phyloP scores from a whole-genome alignment of 306 rosid species.

The Acacia confusa region DNA sequence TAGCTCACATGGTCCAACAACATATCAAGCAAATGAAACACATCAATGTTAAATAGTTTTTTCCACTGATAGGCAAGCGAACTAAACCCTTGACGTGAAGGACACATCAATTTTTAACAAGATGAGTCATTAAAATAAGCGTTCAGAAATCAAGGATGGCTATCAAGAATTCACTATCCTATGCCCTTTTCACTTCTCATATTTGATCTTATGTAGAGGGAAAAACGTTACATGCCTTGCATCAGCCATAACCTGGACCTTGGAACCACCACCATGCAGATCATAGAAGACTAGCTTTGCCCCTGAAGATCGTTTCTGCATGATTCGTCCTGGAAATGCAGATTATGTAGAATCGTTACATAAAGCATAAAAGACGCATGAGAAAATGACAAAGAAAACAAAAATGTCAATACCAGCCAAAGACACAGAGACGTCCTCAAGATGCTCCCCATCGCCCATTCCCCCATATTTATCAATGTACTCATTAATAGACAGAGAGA shows the following conservation, averaged over 20 bases:
- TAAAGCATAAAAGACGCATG: not conserved
- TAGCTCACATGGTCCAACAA: slow-evolving; percentile 9
- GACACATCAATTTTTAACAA: not conserved
- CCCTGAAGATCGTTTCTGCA: slow-evolving; percentile 56
- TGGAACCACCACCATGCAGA: slow-evolving; percentile 47
- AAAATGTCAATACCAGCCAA: slow-evolving; percentile 57
- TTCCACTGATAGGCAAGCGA: not conserved
- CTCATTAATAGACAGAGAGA: slow-evolving; percentile 49
- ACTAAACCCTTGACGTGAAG: not conserved
- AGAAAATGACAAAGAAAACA: slow-evolving; percentile 32
- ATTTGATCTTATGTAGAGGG: not conserved
- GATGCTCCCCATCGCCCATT: slow-evolving; percentile 71
- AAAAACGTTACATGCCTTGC: slow-evolving; percentile 44
- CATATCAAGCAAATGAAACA: not conserved
- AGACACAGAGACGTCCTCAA: slow-evolving; percentile 59
- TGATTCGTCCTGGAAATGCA: slow-evolving; percentile 48
- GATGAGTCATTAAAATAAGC: not conserved
- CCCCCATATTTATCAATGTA: slow-evolving; percentile 52
- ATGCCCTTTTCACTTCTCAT: not conserved
- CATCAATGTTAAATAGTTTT: not conserved
- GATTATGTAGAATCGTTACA: slow-evolving; percentile 21
- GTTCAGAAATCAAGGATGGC: not conserved
- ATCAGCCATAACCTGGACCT: slow-evolving; percentile 76
- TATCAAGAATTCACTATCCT: not conserved
- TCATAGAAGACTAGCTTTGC: slow-evolving; percentile 67